phyloP scores from a whole-genome alignment of 805 yeast genomes.

The Zygotorulaspora chibaensis region DNA sequence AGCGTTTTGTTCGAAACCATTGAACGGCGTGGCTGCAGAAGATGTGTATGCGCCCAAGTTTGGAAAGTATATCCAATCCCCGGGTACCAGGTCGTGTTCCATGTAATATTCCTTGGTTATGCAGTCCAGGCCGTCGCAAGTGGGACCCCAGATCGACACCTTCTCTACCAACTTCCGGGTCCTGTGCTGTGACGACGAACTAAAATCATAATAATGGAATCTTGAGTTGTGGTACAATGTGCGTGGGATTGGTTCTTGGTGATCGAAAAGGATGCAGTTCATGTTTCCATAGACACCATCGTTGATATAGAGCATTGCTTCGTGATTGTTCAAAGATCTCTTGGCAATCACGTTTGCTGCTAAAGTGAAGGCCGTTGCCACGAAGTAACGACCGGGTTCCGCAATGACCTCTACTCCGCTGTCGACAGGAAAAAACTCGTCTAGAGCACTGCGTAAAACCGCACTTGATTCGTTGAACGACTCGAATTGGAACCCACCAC shows the following conservation, averaged over 20 bases:
- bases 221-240: constrained; percentile 55
- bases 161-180: constrained; percentile 18
- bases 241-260: constrained; percentile 70
- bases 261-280: constrained; percentile 91
- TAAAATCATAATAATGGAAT: constrained; percentile 40
- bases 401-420: constrained; percentile 58
- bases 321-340: constrained; percentile 41
- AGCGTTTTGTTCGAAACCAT: constrained; percentile 70
- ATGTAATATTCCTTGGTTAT: constrained; percentile 51
- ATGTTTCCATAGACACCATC: constrained; percentile 96
- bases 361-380: constrained; percentile 77
- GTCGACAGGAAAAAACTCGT: constrained; percentile 51
- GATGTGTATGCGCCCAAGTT: constrained; percentile 88
- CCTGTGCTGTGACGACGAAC: constrained; percentile 20
- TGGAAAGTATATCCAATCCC: constrained; percentile 89
- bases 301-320: constrained; percentile 77
- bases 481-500: constrained; percentile 82
- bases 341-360: constrained; percentile 85
- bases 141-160: constrained; percentile 94
- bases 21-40: constrained; percentile 88
- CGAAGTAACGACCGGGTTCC: constrained; percentile 92
- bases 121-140: constrained; percentile 95
- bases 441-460: constrained; percentile 53
- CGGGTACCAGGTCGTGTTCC: constrained; percentile 61
- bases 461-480: constrained; percentile 56